phyloP scores from a whole-genome alignment of 1,284 basidiomycete genomes.

The Athelia sp. region DNA sequence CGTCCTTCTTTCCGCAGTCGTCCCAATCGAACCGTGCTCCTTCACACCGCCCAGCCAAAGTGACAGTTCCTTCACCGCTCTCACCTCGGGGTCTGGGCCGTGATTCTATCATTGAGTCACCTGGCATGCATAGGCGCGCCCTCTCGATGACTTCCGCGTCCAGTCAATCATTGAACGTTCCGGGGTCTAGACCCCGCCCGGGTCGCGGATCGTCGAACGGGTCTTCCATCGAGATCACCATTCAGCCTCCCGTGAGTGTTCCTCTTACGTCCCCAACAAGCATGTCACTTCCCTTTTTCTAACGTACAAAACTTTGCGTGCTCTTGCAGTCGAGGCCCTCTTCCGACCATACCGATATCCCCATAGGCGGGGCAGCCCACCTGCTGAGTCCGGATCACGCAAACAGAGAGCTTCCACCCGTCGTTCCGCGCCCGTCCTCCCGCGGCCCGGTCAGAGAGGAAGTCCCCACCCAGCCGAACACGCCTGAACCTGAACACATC shows the following conservation, averaged over 20 bases:
- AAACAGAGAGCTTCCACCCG: background rate
- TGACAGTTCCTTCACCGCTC: background rate
- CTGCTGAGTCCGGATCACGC: slow-evolving; percentile 1
- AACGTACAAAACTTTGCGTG: background rate
- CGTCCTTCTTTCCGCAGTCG: too few relatives aligned
- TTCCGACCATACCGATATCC: background rate
- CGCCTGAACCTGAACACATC: background rate
- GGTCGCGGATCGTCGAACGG: background rate
- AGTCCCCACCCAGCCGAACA: background rate
- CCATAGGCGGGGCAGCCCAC: too few relatives aligned
- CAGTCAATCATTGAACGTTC: background rate
- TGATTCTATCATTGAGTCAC: background rate
- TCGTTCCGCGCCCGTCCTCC: background rate
- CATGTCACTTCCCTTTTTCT: background rate
- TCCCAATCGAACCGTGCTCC: too few relatives aligned
- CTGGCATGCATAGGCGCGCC: background rate
- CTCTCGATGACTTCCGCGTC: background rate
- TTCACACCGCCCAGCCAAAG: background rate
- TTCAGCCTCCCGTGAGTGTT: slow-evolving; percentile 1
- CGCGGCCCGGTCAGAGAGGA: background rate
- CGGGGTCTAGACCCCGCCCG: background rate
- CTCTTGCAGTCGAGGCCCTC: background rate
- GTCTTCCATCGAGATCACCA: background rate
- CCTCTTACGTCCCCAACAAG: too few relatives aligned
- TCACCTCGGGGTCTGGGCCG: background rate